Evolutionary conservation across 2,329 filamentous ascomycete genomes (phyloP).

Genomic region (Xylaria sp.): DNA sequence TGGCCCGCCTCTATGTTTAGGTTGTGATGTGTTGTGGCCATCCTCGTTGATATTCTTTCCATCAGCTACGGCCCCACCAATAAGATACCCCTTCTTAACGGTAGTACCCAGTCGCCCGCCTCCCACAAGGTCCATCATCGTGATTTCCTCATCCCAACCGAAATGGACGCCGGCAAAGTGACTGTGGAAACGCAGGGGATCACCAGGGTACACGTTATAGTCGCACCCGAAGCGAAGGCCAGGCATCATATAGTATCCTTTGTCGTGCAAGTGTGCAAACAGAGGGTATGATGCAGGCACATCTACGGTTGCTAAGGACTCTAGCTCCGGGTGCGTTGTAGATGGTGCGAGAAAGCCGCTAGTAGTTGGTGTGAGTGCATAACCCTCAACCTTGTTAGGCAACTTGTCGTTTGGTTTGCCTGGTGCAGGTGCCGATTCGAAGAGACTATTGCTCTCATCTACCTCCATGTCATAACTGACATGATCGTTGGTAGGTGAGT

Average conservation of each 20-base stretch:
- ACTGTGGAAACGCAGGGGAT: slow-evolving; percentile 93
- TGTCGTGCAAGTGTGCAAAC: slow-evolving; percentile 81
- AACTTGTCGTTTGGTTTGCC: slow-evolving; percentile 14
- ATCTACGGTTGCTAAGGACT: slow-evolving; percentile 37
- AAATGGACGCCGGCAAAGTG: slow-evolving; percentile 90
- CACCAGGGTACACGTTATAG: slow-evolving; percentile 94
- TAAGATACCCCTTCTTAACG: slow-evolving; percentile 93
- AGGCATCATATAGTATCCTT: slow-evolving; percentile 88
- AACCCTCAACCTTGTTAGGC: slow-evolving; percentile 37
- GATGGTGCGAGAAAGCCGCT: slow-evolving; percentile 50
- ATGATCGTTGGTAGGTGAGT: not conserved
- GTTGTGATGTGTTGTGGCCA: not conserved
- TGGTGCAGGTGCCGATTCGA: slow-evolving; percentile 36
- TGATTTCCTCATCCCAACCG: slow-evolving; percentile 88
- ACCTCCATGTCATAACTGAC: slow-evolving; percentile 18
- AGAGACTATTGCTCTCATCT: slow-evolving; percentile 37
- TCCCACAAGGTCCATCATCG: slow-evolving; percentile 84
- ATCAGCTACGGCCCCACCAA: slow-evolving; percentile 69
- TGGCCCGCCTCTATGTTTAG: not conserved
- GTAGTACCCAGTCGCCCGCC: slow-evolving; percentile 90
- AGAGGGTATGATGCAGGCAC: slow-evolving; percentile 73
- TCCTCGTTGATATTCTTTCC: not conserved
- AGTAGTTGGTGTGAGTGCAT: slow-evolving; percentile 54
- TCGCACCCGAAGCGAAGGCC: slow-evolving; percentile 94
- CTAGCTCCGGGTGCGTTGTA: slow-evolving; percentile 16